Conservation (phyloP, 148 eudicot species). For the Silene conica region DNA sequence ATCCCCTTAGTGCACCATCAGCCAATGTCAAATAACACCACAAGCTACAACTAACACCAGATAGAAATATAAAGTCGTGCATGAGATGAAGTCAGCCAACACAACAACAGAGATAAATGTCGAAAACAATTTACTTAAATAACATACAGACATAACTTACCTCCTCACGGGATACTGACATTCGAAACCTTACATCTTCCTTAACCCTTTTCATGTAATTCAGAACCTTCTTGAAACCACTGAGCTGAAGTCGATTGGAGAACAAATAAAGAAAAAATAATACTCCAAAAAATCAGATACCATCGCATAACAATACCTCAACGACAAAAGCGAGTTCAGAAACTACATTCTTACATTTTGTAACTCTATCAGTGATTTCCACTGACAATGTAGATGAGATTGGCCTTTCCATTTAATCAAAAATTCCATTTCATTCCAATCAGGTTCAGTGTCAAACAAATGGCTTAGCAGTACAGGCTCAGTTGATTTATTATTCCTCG, state of each 20-base stretch:
- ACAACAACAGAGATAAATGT: not conserved
- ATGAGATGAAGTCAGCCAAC: not conserved
- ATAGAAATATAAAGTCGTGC: not conserved
- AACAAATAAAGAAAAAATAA: constrained; percentile 9
- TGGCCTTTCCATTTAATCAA: constrained; percentile 97
- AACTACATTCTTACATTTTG: constrained; percentile 56
- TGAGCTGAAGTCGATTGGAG: constrained; percentile 51
- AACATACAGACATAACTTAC: constrained; percentile 32
- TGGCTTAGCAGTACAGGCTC: constrained; percentile 74
- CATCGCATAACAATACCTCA: not conserved
- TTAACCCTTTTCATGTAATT: constrained; percentile 82
- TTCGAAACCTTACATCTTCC: constrained; percentile 86
- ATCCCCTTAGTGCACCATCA: not conserved
- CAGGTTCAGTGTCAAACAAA: constrained; percentile 71
- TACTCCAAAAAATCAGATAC: not conserved
- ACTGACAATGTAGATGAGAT: constrained; percentile 90
- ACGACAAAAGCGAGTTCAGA: constrained; percentile 1
- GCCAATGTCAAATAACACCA: not conserved
- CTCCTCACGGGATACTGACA: constrained; percentile 87
- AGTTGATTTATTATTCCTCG: constrained; percentile 54
- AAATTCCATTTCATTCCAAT: constrained; percentile 93
- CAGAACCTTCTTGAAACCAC: constrained; percentile 95
- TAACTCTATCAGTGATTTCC: constrained; percentile 75
- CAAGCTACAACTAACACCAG: not conserved
- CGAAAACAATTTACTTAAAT: not conserved